Evolutionary conservation across 306 rosid genomes (phyloP).

Genomic region (apple (Malus domestica)): DNA sequence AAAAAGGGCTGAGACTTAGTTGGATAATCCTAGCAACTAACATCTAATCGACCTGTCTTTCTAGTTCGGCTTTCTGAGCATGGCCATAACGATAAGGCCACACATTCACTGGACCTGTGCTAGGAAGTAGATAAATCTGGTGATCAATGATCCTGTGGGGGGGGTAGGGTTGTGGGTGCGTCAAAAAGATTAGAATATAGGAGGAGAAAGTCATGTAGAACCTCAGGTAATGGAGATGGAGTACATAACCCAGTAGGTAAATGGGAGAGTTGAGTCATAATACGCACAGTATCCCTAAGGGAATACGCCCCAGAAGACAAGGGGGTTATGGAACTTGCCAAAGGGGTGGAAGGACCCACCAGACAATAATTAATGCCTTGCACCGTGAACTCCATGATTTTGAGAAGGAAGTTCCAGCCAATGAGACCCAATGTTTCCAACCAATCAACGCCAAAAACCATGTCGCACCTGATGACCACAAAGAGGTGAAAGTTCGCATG

Average conservation of each 20-base stretch:
- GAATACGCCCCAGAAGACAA: too few species aligned
- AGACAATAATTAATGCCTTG: too few species aligned
- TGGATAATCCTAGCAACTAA: not conserved
- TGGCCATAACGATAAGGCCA: not conserved
- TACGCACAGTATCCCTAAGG: not conserved
- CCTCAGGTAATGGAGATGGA: fast-evolving
- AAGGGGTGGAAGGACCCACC: fast-evolving
- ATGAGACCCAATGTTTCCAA: not conserved
- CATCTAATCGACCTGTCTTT: not conserved
- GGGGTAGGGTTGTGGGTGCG: fast-evolving
- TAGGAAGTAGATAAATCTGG: fast-evolving
- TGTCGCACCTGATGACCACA: fast-evolving
- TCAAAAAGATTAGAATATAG: too few species aligned
- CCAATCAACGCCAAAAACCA: not conserved
- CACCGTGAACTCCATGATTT: not conserved
- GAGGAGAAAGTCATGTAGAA: fast-evolving
- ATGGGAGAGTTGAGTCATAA: too few species aligned
- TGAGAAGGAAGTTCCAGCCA: not conserved
- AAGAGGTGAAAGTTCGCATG: not conserved
- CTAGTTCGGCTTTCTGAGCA: not conserved
- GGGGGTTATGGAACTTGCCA: too few species aligned
- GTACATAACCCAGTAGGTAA: too few species aligned
- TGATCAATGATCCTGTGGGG: fast-evolving
- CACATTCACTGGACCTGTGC: fast-evolving
- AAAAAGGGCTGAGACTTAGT: not conserved